Conservation (phyloP, 768 basidiomycete species). For the Pholiota conissans region DNA sequence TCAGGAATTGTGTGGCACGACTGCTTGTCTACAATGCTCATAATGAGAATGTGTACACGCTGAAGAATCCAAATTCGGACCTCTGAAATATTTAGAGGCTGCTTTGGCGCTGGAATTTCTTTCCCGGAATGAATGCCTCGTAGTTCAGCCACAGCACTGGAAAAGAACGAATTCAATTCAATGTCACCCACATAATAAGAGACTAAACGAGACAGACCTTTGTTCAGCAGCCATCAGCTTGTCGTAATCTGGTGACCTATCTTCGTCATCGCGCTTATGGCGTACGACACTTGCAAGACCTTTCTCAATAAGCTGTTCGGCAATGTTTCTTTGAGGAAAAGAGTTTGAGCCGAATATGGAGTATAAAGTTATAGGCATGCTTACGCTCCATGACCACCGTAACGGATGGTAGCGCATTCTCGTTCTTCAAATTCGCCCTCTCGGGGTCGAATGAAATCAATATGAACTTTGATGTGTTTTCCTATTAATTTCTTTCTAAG, state of each 20-base stretch:
- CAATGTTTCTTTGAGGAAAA: slow-evolving; percentile 86
- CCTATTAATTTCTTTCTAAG: slow-evolving; percentile 91
- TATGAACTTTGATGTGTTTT: slow-evolving; percentile 75
- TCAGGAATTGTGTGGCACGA: slow-evolving; percentile 86
- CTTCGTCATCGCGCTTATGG: slow-evolving; percentile 94
- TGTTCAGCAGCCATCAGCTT: slow-evolving; percentile 95
- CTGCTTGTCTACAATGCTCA: slow-evolving; percentile 46
- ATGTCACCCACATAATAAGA: not conserved
- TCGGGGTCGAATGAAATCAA: slow-evolving; percentile 89
- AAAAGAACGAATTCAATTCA: not conserved
- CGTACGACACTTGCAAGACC: slow-evolving; percentile 88
- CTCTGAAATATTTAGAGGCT: slow-evolving; percentile 91
- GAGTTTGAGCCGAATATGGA: too few relatives aligned
- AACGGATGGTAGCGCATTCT: slow-evolving; percentile 87
- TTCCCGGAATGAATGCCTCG: slow-evolving; percentile 93
- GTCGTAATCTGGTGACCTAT: slow-evolving; percentile 94
- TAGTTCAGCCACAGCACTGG: slow-evolving; percentile 74
- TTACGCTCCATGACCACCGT: slow-evolving; percentile 78
- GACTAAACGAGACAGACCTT: slow-evolving; percentile 49
- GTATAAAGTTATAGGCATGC: slow-evolving; percentile 35
- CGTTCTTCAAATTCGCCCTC: slow-evolving; percentile 95
- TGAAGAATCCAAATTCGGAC: slow-evolving; percentile 33
- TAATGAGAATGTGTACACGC: not conserved
- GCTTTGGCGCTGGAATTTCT: slow-evolving; percentile 75
- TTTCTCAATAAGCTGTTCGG: slow-evolving; percentile 92